These are phyloP conservation scores for Colletotrichum sansevieriae DNA, from an alignment of 2,329 filamentous ascomycete species.

Conservation along the genomic window DNA sequence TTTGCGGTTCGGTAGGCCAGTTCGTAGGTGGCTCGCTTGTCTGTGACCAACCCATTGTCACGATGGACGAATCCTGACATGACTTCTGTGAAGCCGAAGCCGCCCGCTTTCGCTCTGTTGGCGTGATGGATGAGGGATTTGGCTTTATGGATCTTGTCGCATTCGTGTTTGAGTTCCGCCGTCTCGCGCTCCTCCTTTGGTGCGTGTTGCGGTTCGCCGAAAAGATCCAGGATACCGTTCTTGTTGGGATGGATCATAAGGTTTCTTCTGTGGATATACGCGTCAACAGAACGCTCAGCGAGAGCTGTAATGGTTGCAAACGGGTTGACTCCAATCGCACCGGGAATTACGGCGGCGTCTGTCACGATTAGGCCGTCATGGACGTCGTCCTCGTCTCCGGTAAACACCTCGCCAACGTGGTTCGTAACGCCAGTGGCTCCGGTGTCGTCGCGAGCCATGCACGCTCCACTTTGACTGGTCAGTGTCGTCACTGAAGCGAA, in stretches of 20 bases:
- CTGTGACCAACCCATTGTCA: constrained; percentile 55
- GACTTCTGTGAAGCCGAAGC: constrained; percentile 73
- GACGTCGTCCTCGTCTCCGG: constrained; percentile 62
- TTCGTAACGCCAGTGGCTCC: constrained; percentile 70
- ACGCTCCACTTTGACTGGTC: constrained; percentile 63
- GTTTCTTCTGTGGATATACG: constrained; percentile 56
- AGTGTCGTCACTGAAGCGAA: constrained; percentile 30
- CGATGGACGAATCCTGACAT: constrained; percentile 73
- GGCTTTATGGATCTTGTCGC: constrained; percentile 52
- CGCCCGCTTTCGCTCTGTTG: constrained; percentile 58
- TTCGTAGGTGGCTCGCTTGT: constrained; percentile 65
- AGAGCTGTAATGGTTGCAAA: constrained; percentile 78
- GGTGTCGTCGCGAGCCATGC: constrained; percentile 71
- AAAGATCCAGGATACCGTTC: constrained; percentile 66
- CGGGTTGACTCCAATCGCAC: constrained; percentile 74
- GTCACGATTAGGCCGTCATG: constrained; percentile 71
- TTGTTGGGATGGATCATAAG: constrained; percentile 60
- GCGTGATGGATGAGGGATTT: constrained; percentile 57
- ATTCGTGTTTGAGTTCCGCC: constrained; percentile 51
- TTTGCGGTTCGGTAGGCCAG: constrained; percentile 65
- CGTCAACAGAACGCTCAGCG: constrained; percentile 72
- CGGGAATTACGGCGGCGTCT: constrained; percentile 72
- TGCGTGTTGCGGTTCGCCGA: constrained; percentile 60
- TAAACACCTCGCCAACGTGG: constrained; percentile 72
- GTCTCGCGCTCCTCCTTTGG: constrained; percentile 37